Evolutionary conservation across 164 flowering plant species (phyloP).

Genomic region (Magnolia kwangsiensis): DNA sequence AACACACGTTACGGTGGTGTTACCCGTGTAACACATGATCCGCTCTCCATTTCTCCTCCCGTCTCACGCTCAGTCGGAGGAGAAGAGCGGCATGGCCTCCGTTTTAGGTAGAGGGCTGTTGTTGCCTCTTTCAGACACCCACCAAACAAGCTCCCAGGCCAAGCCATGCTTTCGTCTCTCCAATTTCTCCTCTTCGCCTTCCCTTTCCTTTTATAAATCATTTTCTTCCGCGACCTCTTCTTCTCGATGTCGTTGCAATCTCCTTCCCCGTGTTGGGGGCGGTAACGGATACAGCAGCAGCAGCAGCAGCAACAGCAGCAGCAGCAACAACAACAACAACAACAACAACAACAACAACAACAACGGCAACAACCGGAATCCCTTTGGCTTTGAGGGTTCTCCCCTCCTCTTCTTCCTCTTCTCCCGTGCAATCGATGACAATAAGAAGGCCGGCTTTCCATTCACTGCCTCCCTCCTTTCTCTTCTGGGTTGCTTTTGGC

Average conservation of each 20-base stretch:
- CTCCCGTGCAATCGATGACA: background rate
- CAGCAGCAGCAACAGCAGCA: constrained; percentile 2
- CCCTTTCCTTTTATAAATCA: background rate
- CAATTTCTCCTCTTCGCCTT: too few species aligned
- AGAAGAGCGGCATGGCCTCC: too few species aligned
- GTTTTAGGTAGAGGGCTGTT: too few species aligned
- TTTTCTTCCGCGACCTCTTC: background rate
- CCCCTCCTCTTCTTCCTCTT: constrained; percentile 8
- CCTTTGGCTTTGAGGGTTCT: constrained; percentile 14
- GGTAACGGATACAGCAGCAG: constrained; percentile 7
- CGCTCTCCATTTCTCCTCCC: too few species aligned
- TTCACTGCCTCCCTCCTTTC: constrained; percentile 16
- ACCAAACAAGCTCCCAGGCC: too few species aligned
- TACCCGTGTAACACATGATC: too few species aligned
- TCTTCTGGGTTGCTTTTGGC: constrained; percentile 20
- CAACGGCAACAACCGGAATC: constrained; percentile 12
- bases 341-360: constrained; percentile 12
- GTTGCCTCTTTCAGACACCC: too few species aligned
- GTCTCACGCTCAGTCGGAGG: too few species aligned
- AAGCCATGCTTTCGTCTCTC: too few species aligned
- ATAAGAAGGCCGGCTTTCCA: background rate
- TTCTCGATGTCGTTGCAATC: background rate
- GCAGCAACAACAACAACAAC: constrained; percentile 4
- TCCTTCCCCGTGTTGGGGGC: background rate
- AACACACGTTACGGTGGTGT: too few species aligned